Conservation (phyloP, 345 rosid genomes). For the Ceriops zippeliana region DNA sequence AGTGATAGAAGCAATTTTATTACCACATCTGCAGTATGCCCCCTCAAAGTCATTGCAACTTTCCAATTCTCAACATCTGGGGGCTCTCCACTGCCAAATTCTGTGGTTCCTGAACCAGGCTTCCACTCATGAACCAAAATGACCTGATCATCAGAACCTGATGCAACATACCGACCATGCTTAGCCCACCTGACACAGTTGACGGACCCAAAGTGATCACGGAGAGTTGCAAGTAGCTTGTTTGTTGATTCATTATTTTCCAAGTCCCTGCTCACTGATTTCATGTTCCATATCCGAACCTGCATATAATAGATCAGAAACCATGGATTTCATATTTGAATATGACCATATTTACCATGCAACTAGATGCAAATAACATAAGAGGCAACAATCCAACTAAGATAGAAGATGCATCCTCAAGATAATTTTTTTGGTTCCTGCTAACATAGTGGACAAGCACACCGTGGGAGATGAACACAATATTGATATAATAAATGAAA, state of each 20-base stretch:
- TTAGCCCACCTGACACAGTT: conserved; percentile 99
- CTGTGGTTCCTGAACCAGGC: conserved; percentile 96
- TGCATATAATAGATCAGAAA: conserved; percentile 22
- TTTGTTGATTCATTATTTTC: conserved; percentile 53
- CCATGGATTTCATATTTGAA: neutral
- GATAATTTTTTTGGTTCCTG: neutral
- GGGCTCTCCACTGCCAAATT: conserved; percentile 97
- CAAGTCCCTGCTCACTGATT: conserved; percentile 63
- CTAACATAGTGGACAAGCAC: no score
- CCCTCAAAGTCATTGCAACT: conserved; percentile 90
- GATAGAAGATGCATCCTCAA: neutral
- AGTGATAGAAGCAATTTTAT: conserved; percentile 26
- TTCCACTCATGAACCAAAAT: conserved; percentile 89
- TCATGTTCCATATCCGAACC: conserved; percentile 97
- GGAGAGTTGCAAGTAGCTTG: conserved; percentile 91
- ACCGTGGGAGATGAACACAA: no score
- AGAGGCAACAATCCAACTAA: neutral
- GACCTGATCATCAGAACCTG: conserved; percentile 96
- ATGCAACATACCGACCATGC: conserved; percentile 82
- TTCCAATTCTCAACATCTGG: conserved; percentile 99
- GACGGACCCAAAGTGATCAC: conserved; percentile 99
- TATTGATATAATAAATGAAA: no score
- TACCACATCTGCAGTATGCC: conserved; percentile 99
- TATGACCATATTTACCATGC: neutral
- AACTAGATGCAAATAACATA: neutral